Conservation (phyloP, 2,329 filamentous ascomycete species). For the Didymellaceae sp. region DNA sequence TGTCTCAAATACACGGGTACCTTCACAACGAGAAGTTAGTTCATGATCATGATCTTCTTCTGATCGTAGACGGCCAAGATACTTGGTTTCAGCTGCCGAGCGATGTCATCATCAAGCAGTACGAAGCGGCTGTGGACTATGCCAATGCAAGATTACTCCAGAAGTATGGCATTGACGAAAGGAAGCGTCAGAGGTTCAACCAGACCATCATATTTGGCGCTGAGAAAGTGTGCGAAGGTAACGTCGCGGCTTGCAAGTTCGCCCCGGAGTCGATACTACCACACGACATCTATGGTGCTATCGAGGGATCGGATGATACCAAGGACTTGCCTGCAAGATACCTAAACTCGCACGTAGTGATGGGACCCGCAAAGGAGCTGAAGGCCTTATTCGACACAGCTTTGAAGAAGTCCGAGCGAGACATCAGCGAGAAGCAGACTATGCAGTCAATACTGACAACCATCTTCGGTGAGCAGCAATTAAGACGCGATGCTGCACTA, state of each 20-base stretch:
- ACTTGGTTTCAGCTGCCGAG: slow-evolving; percentile 70
- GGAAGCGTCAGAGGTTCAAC: slow-evolving; percentile 44
- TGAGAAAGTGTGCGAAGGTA: slow-evolving; percentile 59
- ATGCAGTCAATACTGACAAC: slow-evolving; percentile 57
- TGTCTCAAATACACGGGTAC: slow-evolving; percentile 56
- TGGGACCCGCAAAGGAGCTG: slow-evolving; percentile 60
- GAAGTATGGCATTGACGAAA: slow-evolving; percentile 54
- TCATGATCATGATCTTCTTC: slow-evolving; percentile 65
- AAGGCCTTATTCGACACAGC: slow-evolving; percentile 55
- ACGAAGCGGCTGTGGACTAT: slow-evolving; percentile 61
- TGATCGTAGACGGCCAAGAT: slow-evolving; percentile 69
- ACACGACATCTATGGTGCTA: slow-evolving; percentile 55
- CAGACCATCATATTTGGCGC: slow-evolving; percentile 64
- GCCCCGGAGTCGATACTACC: slow-evolving; percentile 60
- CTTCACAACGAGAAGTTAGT: slow-evolving; percentile 57
- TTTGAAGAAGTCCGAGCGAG: slow-evolving; percentile 45
- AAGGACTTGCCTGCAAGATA: slow-evolving; percentile 48
- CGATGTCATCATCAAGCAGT: slow-evolving; percentile 67
- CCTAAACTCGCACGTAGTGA: slow-evolving; percentile 57
- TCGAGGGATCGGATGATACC: slow-evolving; percentile 47
- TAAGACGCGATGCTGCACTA: slow-evolving; percentile 52
- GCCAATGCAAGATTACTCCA: slow-evolving; percentile 60
- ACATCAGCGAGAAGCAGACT: slow-evolving; percentile 37
- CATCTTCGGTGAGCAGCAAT: slow-evolving; percentile 63
- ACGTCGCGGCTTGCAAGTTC: slow-evolving; percentile 59